phyloP scores from a whole-genome alignment of 2,329 filamentous ascomycete species.

The Fusarium multiceps region DNA sequence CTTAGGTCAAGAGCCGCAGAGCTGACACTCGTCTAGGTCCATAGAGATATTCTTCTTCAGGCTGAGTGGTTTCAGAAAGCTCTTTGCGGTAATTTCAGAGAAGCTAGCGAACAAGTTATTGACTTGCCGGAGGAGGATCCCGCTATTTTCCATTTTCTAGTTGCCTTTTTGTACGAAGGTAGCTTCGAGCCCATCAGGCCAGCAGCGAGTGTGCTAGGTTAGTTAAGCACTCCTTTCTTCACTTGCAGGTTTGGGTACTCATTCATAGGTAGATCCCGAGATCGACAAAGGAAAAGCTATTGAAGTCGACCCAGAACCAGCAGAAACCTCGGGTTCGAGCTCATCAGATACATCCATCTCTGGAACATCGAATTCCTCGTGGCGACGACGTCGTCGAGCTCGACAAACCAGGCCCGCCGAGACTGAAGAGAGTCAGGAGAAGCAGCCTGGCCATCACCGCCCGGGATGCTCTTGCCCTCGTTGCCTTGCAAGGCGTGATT shows the following conservation, averaged over 20 bases:
- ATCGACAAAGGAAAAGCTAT: conserved; percentile 58
- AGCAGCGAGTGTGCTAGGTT: conserved; percentile 55
- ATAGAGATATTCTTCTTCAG: conserved; percentile 58
- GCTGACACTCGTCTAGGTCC: conserved; percentile 53
- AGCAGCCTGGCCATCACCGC: conserved; percentile 58
- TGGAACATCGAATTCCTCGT: conserved; percentile 36
- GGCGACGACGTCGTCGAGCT: conserved; percentile 33
- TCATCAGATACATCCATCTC: conserved; percentile 40
- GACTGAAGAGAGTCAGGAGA: conserved; percentile 48
- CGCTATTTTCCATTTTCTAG: conserved; percentile 62
- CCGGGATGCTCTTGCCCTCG: conserved; percentile 57
- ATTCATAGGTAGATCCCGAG: conserved; percentile 31
- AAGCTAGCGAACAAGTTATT: conserved; percentile 59
- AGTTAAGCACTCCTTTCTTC: conserved; percentile 19
- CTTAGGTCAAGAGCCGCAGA: not conserved
- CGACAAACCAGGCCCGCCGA: conserved; percentile 13
- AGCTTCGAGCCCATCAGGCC: conserved; percentile 59
- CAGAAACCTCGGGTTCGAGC: conserved; percentile 51
- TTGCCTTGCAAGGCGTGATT: conserved; percentile 47
- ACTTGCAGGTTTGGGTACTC: conserved; percentile 3
- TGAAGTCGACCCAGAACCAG: conserved; percentile 37
- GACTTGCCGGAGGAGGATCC: conserved; percentile 64
- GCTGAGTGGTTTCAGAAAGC: conserved; percentile 62
- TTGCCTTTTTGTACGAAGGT: conserved; percentile 63
- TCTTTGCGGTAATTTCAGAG: conserved; percentile 60